Percentiles rank a stretch among this genome's conserved stretches.
Conservation (phyloP, 805 yeast genomes). For the Hanseniaspora valbyensis region DNA sequence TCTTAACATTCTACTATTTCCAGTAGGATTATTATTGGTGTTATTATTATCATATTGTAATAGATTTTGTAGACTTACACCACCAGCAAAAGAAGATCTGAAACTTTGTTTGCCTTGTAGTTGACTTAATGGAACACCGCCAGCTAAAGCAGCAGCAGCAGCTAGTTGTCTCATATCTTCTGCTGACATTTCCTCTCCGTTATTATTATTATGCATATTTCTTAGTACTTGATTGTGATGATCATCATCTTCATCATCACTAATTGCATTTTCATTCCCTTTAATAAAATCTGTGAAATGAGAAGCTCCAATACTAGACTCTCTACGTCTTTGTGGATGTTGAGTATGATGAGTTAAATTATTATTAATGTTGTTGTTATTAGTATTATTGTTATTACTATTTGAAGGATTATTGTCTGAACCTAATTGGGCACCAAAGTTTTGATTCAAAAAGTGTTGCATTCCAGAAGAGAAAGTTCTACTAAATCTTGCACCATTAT, state of each 20-base stretch:
- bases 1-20: conserved; percentile 3
- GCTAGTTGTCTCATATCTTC: conserved; percentile 18
- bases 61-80: conserved; percentile 11
- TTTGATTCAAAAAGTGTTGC: conserved; percentile 14
- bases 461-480: conserved; percentile 16
- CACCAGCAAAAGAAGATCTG: conserved; percentile 13
- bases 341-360: too few species aligned
- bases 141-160: conserved; percentile 19
- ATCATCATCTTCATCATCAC: conserved; percentile 16
- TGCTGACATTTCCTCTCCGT: conserved; percentile 4
- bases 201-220: not conserved
- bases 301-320: conserved; percentile 4
- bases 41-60: conserved; percentile 7
- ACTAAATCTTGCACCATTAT: conserved; percentile 5
- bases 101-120: conserved; percentile 13
- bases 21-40: not conserved
- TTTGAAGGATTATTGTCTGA: too few species aligned
- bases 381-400: conserved; percentile 10
- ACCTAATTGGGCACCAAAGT: conserved; percentile 1
- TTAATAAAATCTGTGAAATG: conserved; percentile 13
- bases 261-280: conserved; percentile 15
- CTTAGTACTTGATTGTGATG: not conserved
- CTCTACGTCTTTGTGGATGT: conserved; percentile 1
- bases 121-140: conserved; percentile 14
- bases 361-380: conserved; percentile 1